Percentiles rank a stretch among this genome's conserved stretches.
These are phyloP conservation scores for Asterella californica DNA, from an alignment of 225 moss, liverwort and hornwort genomes.

Conservation along the genomic window DNA sequence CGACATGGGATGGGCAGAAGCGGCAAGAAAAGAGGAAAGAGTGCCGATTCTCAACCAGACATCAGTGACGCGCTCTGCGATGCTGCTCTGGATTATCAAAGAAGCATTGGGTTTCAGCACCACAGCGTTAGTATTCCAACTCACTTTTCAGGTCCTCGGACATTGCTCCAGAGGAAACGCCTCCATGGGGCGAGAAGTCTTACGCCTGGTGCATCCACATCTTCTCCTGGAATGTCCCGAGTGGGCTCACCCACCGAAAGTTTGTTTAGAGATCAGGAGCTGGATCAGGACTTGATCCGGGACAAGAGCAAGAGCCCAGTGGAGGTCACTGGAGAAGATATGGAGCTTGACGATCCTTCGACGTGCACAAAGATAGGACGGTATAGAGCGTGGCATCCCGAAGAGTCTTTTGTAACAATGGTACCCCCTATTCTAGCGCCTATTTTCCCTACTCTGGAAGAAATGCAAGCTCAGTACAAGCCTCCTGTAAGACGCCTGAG, in stretches of 20 bases:
- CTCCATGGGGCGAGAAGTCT: conserved; percentile 16
- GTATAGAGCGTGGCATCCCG: conserved; percentile 63
- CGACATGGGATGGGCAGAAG: conserved; percentile 4
- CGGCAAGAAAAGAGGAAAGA: background rate
- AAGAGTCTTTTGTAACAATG: conserved; percentile 53
- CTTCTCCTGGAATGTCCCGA: background rate
- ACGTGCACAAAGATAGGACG: conserved; percentile 48
- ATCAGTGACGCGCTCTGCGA: conserved; percentile 17
- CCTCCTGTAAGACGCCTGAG: conserved; percentile 45
- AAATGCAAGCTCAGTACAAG: conserved; percentile 47
- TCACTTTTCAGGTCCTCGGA: conserved; percentile 16
- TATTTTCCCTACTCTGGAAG: conserved; percentile 35
- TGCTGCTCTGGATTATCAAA: conserved; percentile 19
- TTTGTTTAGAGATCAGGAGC: background rate
- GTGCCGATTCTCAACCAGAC: background rate
- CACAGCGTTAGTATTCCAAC: conserved; percentile 22
- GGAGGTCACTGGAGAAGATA: background rate
- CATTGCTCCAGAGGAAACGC: conserved; percentile 3
- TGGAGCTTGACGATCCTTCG: conserved; percentile 29
- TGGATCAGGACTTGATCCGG: background rate
- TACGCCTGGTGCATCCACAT: background rate
- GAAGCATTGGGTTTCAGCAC: conserved; percentile 26
- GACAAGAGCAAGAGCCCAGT: background rate
- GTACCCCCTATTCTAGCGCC: background rate
- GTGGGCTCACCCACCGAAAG: conserved; percentile 14